These are phyloP conservation scores for Bacidia gigantensis DNA, from an alignment of 495 filamentous ascomycete genomes.

Conservation along the genomic window DNA sequence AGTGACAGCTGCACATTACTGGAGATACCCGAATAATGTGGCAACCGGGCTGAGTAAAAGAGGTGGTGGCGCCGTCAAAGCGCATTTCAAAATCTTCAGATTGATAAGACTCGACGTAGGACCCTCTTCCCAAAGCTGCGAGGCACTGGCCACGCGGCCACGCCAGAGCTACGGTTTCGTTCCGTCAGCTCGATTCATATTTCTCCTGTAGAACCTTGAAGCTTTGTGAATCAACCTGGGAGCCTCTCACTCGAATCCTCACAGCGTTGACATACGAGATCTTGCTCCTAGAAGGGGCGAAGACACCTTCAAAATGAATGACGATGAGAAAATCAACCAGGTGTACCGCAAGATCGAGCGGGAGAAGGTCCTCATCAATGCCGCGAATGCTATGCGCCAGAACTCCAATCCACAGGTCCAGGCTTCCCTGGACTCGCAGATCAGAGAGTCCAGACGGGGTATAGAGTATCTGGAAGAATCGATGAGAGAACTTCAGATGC, in stretches of 20 bases:
- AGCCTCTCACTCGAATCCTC: too few relatives aligned
- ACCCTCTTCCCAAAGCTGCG: neutral
- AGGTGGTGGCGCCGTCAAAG: neutral
- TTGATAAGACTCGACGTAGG: neutral
- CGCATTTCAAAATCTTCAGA: neutral
- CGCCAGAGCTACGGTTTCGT: too few relatives aligned
- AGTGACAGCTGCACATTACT: neutral
- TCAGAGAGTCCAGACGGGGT: constrained; percentile 83
- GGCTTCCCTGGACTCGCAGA: constrained; percentile 76
- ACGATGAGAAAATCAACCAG: constrained; percentile 72
- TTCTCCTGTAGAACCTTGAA: neutral
- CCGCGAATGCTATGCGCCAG: constrained; percentile 85
- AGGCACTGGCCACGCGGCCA: too few relatives aligned
- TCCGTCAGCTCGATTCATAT: too few relatives aligned
- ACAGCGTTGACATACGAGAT: neutral
- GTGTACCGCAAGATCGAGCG: constrained; percentile 96
- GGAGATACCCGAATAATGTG: neutral
- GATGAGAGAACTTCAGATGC: constrained; percentile 76
- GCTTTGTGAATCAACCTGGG: neutral
- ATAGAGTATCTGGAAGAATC: constrained; percentile 88
- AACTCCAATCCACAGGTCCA: constrained; percentile 86
- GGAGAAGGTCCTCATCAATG: constrained; percentile 89
- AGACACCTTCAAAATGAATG: constrained; percentile 39
- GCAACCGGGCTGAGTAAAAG: neutral
- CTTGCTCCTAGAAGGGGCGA: neutral